Conservation (phyloP, 2,329 filamentous ascomycete species). For the Neonectria ditissima region DNA sequence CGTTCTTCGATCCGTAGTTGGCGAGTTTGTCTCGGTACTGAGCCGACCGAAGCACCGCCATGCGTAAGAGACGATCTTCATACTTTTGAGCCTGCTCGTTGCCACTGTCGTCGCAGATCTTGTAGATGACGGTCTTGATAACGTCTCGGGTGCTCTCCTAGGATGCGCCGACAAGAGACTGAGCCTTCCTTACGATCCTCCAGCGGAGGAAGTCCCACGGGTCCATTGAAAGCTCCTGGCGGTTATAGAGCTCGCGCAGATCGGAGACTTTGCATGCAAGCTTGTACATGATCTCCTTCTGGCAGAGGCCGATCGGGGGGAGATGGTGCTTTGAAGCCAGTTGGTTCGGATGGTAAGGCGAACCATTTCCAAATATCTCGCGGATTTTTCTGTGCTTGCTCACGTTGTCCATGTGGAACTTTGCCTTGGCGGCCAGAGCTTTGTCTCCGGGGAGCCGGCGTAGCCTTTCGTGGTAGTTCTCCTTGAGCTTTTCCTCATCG, state of each 20-base stretch:
- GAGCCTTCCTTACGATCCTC: slow-evolving; percentile 40
- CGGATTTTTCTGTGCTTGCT: slow-evolving; percentile 50
- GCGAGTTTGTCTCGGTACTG: slow-evolving; percentile 32
- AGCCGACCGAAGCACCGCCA: slow-evolving; percentile 46
- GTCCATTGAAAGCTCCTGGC: slow-evolving; percentile 49
- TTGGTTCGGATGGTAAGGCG: slow-evolving; percentile 53
- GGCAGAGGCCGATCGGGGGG: slow-evolving; percentile 48
- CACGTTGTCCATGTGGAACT: slow-evolving; percentile 48
- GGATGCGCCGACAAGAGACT: slow-evolving; percentile 14
- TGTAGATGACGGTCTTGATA: slow-evolving; percentile 33
- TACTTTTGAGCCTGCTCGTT: slow-evolving; percentile 18
- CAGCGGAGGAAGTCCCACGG: slow-evolving; percentile 54
- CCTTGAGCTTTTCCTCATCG: slow-evolving; percentile 30
- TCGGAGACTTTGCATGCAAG: slow-evolving; percentile 51
- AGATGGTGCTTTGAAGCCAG: slow-evolving; percentile 50
- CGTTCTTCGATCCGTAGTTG: slow-evolving; percentile 35
- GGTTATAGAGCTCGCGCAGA: slow-evolving; percentile 41
- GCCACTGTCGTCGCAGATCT: slow-evolving; percentile 28
- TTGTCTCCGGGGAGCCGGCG: slow-evolving; percentile 26
- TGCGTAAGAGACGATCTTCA: slow-evolving; percentile 45
- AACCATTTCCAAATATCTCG: slow-evolving; percentile 48
- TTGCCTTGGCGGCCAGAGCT: slow-evolving; percentile 24
- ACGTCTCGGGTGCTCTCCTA: slow-evolving; percentile 24
- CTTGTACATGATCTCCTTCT: slow-evolving; percentile 51
- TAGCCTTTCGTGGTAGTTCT: not conserved